phyloP scores from a whole-genome alignment of 768 basidiomycete species.

The Pleurotus sapidus region DNA sequence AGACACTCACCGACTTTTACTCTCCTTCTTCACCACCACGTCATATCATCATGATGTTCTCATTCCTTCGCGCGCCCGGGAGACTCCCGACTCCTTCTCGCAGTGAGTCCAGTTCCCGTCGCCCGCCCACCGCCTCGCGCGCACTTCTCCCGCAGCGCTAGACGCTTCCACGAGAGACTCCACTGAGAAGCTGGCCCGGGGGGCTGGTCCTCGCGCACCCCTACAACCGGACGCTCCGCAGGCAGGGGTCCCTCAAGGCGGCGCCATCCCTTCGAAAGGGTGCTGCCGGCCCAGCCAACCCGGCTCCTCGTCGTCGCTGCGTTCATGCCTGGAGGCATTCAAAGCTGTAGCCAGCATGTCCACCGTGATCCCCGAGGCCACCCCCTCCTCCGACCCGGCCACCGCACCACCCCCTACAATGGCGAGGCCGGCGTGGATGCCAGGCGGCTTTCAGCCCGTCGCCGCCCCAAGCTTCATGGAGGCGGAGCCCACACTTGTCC shows the following conservation, averaged over 20 bases:
- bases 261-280: neutral
- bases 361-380: neutral
- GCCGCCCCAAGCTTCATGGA: neutral
- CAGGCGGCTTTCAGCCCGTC: slow-evolving; percentile 1
- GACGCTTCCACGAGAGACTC: no score
- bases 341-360: neutral
- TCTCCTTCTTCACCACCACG: no score
- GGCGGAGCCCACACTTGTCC: no score
- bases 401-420: neutral
- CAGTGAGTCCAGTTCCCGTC: no score
- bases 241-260: neutral
- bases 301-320: neutral
- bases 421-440: neutral
- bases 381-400: neutral
- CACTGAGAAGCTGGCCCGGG: no score
- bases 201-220: no score
- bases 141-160: no score
- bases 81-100: no score
- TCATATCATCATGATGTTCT: no score
- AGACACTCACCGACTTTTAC: no score
- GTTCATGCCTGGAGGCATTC: neutral
- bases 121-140: no score
- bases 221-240: neutral
- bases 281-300: neutral
- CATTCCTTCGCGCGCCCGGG: no score